A percentile compares a stretch with the other conserved stretches of the same genome.
Evolutionary conservation across 1,284 basidiomycete species (phyloP).

Genomic region (Mycena citricolor): DNA sequence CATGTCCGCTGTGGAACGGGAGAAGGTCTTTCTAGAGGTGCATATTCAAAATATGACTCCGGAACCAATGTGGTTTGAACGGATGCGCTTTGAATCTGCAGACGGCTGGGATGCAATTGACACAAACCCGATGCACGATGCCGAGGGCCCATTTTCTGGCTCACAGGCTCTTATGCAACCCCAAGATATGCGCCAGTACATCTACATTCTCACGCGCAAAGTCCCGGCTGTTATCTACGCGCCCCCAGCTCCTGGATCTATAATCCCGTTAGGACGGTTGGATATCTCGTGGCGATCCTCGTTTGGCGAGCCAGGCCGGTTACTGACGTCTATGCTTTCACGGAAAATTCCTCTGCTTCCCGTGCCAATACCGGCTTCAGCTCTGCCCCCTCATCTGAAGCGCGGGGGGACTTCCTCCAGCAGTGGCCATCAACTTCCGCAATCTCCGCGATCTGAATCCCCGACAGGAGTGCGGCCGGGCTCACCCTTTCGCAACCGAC

Average conservation of each 20-base stretch:
- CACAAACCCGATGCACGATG: slow-evolving; percentile 40
- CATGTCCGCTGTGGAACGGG: slow-evolving; percentile 59
- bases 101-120: slow-evolving; percentile 69
- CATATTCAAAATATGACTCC: slow-evolving; percentile 84
- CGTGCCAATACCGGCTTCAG: slow-evolving; percentile 48
- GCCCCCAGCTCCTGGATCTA: slow-evolving; percentile 58
- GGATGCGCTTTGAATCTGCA: slow-evolving; percentile 70
- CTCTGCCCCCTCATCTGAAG: slow-evolving; percentile 71
- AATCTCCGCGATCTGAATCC: slow-evolving; percentile 53
- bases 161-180: slow-evolving; percentile 71
- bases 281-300: slow-evolving; percentile 82
- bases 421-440: slow-evolving; percentile 46
- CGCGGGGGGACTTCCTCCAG: slow-evolving; percentile 41
- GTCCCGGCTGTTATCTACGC: slow-evolving; percentile 47
- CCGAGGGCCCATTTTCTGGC: slow-evolving; percentile 55
- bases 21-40: slow-evolving; percentile 84
- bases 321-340: slow-evolving; percentile 81
- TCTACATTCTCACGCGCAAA: slow-evolving; percentile 74
- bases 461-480: slow-evolving; percentile 46
- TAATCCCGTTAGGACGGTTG: slow-evolving; percentile 76
- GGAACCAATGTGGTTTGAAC: slow-evolving; percentile 75
- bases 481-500: slow-evolving; percentile 55
- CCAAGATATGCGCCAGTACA: slow-evolving; percentile 79
- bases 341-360: slow-evolving; percentile 62
- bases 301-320: slow-evolving; percentile 77